Percentiles rank a stretch among this genome's conserved stretches.
phyloP scores from a whole-genome alignment of 495 filamentous ascomycete species.

The Aspergillus olivimuriae region DNA sequence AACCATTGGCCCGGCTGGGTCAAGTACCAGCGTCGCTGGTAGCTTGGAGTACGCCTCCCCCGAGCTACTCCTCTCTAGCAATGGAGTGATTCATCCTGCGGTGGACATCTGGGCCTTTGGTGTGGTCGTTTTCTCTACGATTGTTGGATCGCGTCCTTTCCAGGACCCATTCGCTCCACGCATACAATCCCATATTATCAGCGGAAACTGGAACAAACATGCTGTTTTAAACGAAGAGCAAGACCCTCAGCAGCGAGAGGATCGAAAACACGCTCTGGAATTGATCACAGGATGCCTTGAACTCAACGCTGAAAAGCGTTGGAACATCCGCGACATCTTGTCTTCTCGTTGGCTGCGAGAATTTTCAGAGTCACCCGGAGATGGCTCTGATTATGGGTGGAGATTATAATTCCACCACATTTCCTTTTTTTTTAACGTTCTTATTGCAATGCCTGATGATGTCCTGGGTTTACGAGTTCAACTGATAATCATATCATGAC shows the following conservation, averaged over 20 bases:
- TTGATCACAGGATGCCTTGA: conserved; percentile 47
- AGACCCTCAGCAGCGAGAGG: conserved; percentile 15
- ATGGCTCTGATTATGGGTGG: conserved; percentile 27
- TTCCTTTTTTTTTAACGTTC: not conserved
- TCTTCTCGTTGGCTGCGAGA: conserved; percentile 50
- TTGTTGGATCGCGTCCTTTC: conserved; percentile 65
- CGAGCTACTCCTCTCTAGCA: conserved; percentile 46
- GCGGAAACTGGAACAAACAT: conserved; percentile 54
- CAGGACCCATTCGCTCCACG: conserved; percentile 54
- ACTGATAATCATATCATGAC: conserved; percentile 15
- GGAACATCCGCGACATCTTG: conserved; percentile 49
- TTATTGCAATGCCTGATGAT: not conserved
- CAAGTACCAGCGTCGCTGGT: conserved; percentile 52
- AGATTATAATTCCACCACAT: conserved; percentile 22
- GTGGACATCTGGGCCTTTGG: conserved; percentile 73
- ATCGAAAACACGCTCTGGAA: conserved; percentile 42
- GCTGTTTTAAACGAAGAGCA: conserved; percentile 34
- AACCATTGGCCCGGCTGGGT: conserved; percentile 50
- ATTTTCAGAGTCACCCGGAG: conserved; percentile 24
- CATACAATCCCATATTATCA: conserved; percentile 53
- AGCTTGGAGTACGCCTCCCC: conserved; percentile 64
- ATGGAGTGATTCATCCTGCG: conserved; percentile 45
- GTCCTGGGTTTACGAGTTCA: not conserved
- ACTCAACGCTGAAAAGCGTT: conserved; percentile 44
- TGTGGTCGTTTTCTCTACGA: conserved; percentile 56